Evolutionary conservation across 2,329 filamentous ascomycete genomes (phyloP), one percentile per base, ranked within the genome.

Genomic region (Rachicladosporium sp.): DNA sequence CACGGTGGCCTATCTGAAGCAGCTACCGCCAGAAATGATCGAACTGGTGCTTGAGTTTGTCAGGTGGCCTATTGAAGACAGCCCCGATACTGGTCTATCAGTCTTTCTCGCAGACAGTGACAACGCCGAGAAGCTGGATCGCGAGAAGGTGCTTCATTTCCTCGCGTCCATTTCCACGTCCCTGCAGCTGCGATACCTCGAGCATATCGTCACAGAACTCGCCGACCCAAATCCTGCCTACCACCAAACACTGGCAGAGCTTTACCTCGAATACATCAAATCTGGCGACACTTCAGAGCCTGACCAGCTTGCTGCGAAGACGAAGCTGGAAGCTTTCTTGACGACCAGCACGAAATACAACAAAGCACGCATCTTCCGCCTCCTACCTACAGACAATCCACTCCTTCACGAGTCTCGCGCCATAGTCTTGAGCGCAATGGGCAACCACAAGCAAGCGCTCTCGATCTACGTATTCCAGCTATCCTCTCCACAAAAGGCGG

Each of bases 391-490:
- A 43, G 83, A 94, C 52, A 81, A 95, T 57, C 69, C 87, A 0
- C 70, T 76, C 3, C 95, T 95, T 54, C 93, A 82, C 59, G 89
- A 96, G 58, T 78, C 86, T 2, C 79, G 89, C 45, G 91, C 91
- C 6, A 80, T 96, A 33, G 80, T 96, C 12, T 74, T 96, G 31
- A 87, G 85, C 61, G 93, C 91, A 51, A 94, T 96, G 84, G 86
- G 85, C 6, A 82, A 89, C 52, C 88, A 98, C 64, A 88, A 86
- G 56, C 87, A 96, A 62, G 91, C 91, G 0, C 67, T 98, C 11
- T 82, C 91, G 57, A 94, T 98, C 37, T 98, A 94, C 58, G 89
- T 96, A 19, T 98, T 95, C 64, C 91, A 89, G 59, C 75, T 98
- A 59, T 68, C 82, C 49, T 81, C 94, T 58, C 89, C 84, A 46